Base-by-base conservation (phyloP, 192 early-diverging fungal species). In the Coemansia sp. region DNA sequence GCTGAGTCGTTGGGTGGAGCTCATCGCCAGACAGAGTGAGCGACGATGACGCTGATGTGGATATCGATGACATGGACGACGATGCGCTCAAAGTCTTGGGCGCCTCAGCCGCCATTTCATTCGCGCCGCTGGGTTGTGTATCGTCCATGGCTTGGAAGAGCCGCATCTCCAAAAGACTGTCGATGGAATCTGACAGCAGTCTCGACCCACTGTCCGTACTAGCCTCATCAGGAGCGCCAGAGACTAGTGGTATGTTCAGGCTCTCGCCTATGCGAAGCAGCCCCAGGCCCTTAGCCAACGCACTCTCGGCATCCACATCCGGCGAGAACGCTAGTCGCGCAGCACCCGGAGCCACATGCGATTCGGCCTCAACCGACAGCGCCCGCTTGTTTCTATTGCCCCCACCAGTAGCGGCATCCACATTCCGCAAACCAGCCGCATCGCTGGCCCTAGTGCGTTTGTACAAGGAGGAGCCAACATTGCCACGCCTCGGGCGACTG, bases 11-110 rank as follows among this genome's bases (percentile, higher is more conserved):
- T 18, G 53, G 21, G 11, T 14, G 25, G 5, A 16, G 47, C 3
- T 47, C 64, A 0, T 21, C 39, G 47, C 69, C 73, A 6, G 75
- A 62, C 7, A 77, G 43, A 13, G 75, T 77, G 34, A 72, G 41
- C 35, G 61, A 64, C 33, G 69, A 77, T 3, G 72, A 61, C 41
- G 35, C 35, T 3, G 34, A 56, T 16, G 53, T 58, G 5, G 56
- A 35, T 8, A 58, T 33, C 34, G 64, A 66, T 12, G 64, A 16
- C 34, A 65, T 53, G 6, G 64, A 65, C 35, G 64, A 56, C 7
- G 28, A 48, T 9, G 50, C 28, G 38, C 35, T 38, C 52, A 47
- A 43, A 13, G 64, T 14, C 52, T 26, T 50, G 25, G 48, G 48
- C 48, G 3, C 45, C 9, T 10, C 21, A 25, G 4, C 23, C 11